phyloP scores from a whole-genome alignment of 1,139 yeast species.

The Zygoascus hellenicus region DNA sequence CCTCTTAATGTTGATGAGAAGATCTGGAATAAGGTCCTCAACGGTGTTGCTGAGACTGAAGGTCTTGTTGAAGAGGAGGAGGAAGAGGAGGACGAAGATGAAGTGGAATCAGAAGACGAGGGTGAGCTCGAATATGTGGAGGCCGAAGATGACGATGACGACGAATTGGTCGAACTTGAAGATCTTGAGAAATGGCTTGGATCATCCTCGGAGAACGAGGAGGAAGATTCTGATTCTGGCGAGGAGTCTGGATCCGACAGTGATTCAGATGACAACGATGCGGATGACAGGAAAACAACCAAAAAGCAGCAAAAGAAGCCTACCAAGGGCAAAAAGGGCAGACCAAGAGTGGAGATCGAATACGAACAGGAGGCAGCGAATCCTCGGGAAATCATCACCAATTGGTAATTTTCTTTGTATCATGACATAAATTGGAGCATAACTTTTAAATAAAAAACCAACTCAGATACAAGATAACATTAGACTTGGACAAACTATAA shows the following conservation, averaged over 20 bases:
- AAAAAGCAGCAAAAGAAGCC: constrained; percentile 17
- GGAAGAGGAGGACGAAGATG: constrained; percentile 58
- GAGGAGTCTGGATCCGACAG: constrained; percentile 20
- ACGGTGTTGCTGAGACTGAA: constrained; percentile 56
- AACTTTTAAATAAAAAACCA: not conserved
- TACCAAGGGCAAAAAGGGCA: constrained; percentile 31
- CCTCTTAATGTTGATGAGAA: constrained; percentile 94
- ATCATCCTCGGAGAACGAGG: constrained; percentile 20
- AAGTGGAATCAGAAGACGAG: constrained; percentile 40
- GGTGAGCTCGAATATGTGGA: constrained; percentile 76
- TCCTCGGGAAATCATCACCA: constrained; percentile 11
- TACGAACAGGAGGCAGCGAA: constrained; percentile 64
- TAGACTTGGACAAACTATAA: no score
- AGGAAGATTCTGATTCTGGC: constrained; percentile 23
- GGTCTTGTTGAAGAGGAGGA: constrained; percentile 58
- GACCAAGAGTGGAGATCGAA: constrained; percentile 73
- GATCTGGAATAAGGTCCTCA: constrained; percentile 91
- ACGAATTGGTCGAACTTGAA: constrained; percentile 26
- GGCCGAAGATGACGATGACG: constrained; percentile 71
- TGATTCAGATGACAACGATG: constrained; percentile 33
- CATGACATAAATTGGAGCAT: not conserved
- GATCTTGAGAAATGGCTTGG: constrained; percentile 34
- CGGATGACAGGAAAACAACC: constrained; percentile 27
- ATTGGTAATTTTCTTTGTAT: constrained; percentile 1
- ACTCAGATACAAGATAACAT: not conserved